Evolutionary conservation across 139 green algal genomes (phyloP).

Genomic region (Volvox reticuliferus): DNA sequence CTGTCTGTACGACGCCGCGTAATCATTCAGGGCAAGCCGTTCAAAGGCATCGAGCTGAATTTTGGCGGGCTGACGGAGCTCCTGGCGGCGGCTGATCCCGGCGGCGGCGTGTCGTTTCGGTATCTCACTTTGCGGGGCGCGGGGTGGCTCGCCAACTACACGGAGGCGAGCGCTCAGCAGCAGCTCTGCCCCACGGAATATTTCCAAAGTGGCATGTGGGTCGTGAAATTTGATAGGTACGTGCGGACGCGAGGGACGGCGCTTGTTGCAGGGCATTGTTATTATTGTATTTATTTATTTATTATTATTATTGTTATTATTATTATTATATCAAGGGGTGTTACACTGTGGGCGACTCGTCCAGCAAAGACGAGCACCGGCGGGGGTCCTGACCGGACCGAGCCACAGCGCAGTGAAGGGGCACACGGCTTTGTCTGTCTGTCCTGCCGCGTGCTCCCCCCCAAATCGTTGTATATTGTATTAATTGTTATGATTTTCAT

Average conservation of each 20-base stretch:
- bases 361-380: too few species aligned
- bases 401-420: too few species aligned
- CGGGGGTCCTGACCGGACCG: too few species aligned
- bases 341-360: too few species aligned
- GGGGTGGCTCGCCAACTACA: constrained; percentile 3
- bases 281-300: too few species aligned
- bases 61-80: neutral
- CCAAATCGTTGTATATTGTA: too few species aligned
- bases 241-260: neutral
- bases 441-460: too few species aligned
- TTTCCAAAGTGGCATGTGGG: constrained; percentile 29
- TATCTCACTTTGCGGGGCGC: neutral
- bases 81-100: neutral
- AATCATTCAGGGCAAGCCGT: constrained; percentile 20
- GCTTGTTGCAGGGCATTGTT: too few species aligned
- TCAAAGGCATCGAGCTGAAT: neutral
- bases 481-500: too few species aligned
- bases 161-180: neutral
- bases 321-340: too few species aligned
- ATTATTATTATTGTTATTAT: too few species aligned
- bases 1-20: neutral
- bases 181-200: neutral
- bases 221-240: neutral
- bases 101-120: neutral
- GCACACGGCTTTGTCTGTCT: too few species aligned